Base-by-base conservation (phyloP, 1,139 yeast species). In the Hansenula sp. region DNA sequence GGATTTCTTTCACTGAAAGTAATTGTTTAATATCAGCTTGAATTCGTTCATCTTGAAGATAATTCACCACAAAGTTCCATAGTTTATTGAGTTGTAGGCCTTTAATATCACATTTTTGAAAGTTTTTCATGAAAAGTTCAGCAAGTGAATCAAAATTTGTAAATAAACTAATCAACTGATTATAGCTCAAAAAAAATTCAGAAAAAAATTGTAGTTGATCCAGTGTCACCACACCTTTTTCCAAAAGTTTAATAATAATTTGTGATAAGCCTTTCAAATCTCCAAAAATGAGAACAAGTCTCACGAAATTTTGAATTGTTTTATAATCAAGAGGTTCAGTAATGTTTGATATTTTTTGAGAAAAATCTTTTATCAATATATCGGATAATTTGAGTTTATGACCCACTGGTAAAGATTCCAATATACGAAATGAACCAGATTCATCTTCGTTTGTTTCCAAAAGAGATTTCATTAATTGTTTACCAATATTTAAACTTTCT, bases 111-210 rank as follows among this genome's bases (percentile, higher is more conserved):
- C 40, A 12, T 11, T 43, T 28, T 21, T 38, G 44, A 12, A 42
- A 38, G 30, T 47, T 45, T 2, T 32, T 34, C 2, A 51, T 11
- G 1, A 51, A 28, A 9, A 44, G 19, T 11, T 30, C 38, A 5
- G 42, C 7, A 9, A 55, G 13, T 3, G 16, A 19, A 2, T 43
- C 43, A 26, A 51, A 42, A n/a, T 43, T 43, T 4, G 39, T 32
- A n/a, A 42, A 74, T 67, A 45, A 75, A 72, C 2, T 66, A 70
- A 0, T 76, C 62, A 21, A 71, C 49, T 38, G 66, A 63, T 43
- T 65, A 66, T 41, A 69, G 60, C 35, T 53, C 39, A 3, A 63
- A 47, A 51, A 65, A 67, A 37, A 69, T 51, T 34, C 62, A 46
- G 57, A 68, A 68, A 38, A 70, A 52, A 28, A 56, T 44, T 14